Evolutionary conservation across 202 grass and related monocot species (phyloP).

Genomic region (Eragrostis tef): DNA sequence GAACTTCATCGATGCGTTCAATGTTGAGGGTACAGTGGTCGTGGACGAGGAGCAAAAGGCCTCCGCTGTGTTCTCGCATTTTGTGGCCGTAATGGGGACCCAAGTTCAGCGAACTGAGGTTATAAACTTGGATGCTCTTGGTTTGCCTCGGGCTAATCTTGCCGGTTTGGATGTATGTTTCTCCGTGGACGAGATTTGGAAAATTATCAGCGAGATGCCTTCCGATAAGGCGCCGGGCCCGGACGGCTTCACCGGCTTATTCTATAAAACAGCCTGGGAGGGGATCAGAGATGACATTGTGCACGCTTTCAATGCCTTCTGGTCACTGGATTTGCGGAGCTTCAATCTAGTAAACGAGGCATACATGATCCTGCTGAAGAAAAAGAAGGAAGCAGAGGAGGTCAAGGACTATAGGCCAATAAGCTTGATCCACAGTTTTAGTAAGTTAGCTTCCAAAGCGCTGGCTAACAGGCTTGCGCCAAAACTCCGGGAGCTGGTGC

Average conservation of each 20-base stretch:
- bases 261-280: not conserved
- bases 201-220: not conserved
- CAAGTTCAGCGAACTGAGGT: not conserved
- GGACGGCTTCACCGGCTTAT: not conserved
- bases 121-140: not conserved
- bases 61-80: not conserved
- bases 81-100: not conserved
- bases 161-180: not conserved
- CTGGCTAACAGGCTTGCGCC: not conserved
- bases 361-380: not conserved
- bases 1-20: not conserved
- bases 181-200: not conserved
- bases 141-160: fast-evolving
- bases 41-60: not conserved
- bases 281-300: no score
- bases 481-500: not conserved
- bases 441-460: not conserved
- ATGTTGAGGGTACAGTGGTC: fast-evolving
- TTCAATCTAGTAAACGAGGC: not conserved
- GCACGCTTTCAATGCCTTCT: not conserved
- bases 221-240: not conserved
- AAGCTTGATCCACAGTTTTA: not conserved
- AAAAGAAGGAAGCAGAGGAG: not conserved
- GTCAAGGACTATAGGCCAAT: not conserved
- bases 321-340: not conserved